A percentile compares a stretch with the other conserved stretches of the same genome.
Evolutionary conservation across 768 basidiomycete genomes (phyloP).

Genomic region (Russula olivacea): DNA sequence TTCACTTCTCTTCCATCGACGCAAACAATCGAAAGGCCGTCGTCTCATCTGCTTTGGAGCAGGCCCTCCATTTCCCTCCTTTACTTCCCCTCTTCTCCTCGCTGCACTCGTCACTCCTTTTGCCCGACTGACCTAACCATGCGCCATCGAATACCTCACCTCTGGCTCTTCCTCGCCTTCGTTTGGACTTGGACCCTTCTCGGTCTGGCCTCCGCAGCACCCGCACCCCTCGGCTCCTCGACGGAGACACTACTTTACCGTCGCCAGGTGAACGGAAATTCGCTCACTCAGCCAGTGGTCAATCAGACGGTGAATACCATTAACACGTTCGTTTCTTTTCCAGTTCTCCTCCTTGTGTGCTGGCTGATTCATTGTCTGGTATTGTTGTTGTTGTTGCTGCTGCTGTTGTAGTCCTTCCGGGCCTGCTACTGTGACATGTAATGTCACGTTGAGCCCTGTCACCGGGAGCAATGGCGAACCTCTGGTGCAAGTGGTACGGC

Average conservation of each 20-base stretch:
- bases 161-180: constrained; percentile 1
- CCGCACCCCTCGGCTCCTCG: background rate
- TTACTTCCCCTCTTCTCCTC: background rate
- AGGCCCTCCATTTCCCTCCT: constrained; percentile 33
- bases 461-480: constrained; percentile 29
- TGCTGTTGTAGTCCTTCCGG: constrained; percentile 27
- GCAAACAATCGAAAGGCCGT: constrained; percentile 24
- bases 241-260: constrained; percentile 3
- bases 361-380: background rate
- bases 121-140: constrained; percentile 24
- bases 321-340: constrained; percentile 38
- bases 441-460: constrained; percentile 34
- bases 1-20: constrained; percentile 23
- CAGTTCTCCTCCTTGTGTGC: background rate
- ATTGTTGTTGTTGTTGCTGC: background rate
- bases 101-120: constrained; percentile 20
- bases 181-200: background rate
- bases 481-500: constrained; percentile 32
- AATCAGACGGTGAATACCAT: constrained; percentile 34
- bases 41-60: constrained; percentile 34
- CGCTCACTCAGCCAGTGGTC: constrained; percentile 33
- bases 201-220: constrained; percentile 8
- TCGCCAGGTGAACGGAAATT: constrained; percentile 26
- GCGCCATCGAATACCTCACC: constrained; percentile 24
- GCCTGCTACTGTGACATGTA: constrained; percentile 34